Percentiles rank a stretch among this genome's conserved stretches.
Evolutionary conservation across 164 flowering plant species (phyloP).

Genomic region (Sedum album): DNA sequence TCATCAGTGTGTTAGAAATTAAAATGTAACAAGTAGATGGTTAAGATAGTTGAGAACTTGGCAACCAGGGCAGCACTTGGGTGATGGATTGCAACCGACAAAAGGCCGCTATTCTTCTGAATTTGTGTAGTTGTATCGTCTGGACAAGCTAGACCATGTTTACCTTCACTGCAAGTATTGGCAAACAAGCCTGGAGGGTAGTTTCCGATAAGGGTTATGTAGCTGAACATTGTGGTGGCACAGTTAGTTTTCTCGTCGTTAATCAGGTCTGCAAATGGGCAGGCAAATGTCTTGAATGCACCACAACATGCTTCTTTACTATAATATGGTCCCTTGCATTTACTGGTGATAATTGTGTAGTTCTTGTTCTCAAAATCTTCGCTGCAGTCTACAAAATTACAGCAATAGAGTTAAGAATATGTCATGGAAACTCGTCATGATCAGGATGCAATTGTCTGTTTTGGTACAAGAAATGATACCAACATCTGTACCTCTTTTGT

Average conservation of each 20-base stretch:
- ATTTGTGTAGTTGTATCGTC: neutral
- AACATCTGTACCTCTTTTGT: neutral
- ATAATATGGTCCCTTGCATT: constrained; percentile 51
- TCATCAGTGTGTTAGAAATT: neutral
- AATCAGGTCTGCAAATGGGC: constrained; percentile 27
- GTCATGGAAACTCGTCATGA: too few relatives aligned
- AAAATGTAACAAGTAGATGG: neutral
- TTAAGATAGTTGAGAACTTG: neutral
- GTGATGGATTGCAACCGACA: neutral
- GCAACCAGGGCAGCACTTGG: neutral
- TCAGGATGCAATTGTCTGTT: neutral
- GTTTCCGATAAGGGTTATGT: constrained; percentile 42
- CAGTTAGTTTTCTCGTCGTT: constrained; percentile 35
- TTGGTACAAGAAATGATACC: neutral
- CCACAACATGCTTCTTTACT: constrained; percentile 29
- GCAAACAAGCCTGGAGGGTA: constrained; percentile 59
- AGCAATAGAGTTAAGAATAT: neutral
- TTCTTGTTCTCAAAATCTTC: too few relatives aligned
- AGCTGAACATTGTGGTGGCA: constrained; percentile 49
- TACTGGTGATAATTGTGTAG: constrained; percentile 48
- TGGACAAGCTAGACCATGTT: constrained; percentile 31
- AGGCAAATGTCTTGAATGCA: constrained; percentile 41
- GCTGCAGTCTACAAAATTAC: constrained; percentile 29
- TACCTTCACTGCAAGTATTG: constrained; percentile 27
- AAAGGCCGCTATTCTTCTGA: neutral